Evolutionary conservation across 73 alveolate genomes (phyloP), one percentile per base, ranked within the genome.

Genomic region (Paraurostyla sp.): DNA sequence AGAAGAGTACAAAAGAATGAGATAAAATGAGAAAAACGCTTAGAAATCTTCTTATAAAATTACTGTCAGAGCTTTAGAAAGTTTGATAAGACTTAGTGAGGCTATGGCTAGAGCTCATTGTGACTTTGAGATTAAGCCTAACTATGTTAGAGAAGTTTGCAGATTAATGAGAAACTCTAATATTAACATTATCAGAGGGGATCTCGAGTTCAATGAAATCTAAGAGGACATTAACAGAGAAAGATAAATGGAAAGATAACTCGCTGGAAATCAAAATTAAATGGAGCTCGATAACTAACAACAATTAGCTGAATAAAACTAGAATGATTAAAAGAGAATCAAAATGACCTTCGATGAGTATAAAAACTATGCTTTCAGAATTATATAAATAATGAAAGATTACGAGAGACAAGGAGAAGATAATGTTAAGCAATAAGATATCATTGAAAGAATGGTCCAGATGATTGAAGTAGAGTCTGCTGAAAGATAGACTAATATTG

Each of bases 51-150:
- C 99, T 20, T 98, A 98, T 84, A 95, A 99, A 85, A 98, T 98
- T 50, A 99, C 99, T 0, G 99, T 97, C 35, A 96, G 99, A 58
- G 98, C 98, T 91, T 95, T 98, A 57, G 99, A 99, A 83, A 93
- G 98, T 43, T 93, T 98, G 76, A 93, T 98, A 50, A 60, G 99
- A 83, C 91, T 98, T 43, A 93, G 98, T 48, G 99, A 98, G 85
- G 99, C 99, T 4, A 52, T 98, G 73, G 99, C 99, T 23, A 97
- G 97, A 92, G 97, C 97, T 16, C 97, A 98, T 87, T 94, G 95
- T 71, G 94, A 95, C 50, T 95, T 94, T 45, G 91, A 69, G 27
- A 92, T 98, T 6, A 90, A 81, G 46, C 94, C 96, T n/a, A 80
- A 83, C 40, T 98, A 93, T 86, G 99, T 97, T 7, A 57, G 92